Base-by-base conservation (phyloP, 2,329 filamentous ascomycete genomes). In the Diatrype stigma region DNA sequence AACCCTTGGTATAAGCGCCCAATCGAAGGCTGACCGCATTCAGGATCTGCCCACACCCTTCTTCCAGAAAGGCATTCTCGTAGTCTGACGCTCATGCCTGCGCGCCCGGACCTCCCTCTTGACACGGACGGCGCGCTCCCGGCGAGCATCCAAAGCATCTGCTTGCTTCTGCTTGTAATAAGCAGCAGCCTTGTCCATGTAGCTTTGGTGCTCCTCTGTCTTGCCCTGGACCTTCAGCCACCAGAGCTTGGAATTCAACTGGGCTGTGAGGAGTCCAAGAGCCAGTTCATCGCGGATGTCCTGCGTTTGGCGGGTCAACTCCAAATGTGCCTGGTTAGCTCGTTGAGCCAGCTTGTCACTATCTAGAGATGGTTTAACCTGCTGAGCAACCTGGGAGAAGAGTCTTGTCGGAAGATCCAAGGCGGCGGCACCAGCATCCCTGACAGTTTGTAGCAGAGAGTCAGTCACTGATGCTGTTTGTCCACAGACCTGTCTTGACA, bases 181-280 rank as follows among this genome's bases (percentile, higher is more conserved):
- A 1, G 57, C 54, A 46, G 70, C 69, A 10, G 80, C 81, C 55
- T 79, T 79, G 47, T 62, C 65, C 50, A 71, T 58, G 54, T 82
- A 82, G 2, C 67, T 68, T 3, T 68, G 62, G 47, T 75, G 69
- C 57, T 80, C 76, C 16, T 74, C 70, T 2, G 60, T 63, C 57
- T 74, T 77, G 19, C 78, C 78, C 47, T 73, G 77, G 30, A 81
- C 46, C 62, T 74, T 77, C 46, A 85, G 67, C 79, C 80, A 84
- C 68, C 76, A 73, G 30, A 83, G 70, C 63, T 76, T 81, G 14
- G 81, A 81, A 42, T 69, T 70, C 23, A 85, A 69, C 60, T 82
- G 81, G 14, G 81, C 78, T 37, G 72, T 73, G 26, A 83, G 66
- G 10, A 84, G 56, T 1, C 69, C 66, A 5, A 81, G 63, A 23